phyloP scores from a whole-genome alignment of 1,284 basidiomycete species.

The Fomitopsis betulina region DNA sequence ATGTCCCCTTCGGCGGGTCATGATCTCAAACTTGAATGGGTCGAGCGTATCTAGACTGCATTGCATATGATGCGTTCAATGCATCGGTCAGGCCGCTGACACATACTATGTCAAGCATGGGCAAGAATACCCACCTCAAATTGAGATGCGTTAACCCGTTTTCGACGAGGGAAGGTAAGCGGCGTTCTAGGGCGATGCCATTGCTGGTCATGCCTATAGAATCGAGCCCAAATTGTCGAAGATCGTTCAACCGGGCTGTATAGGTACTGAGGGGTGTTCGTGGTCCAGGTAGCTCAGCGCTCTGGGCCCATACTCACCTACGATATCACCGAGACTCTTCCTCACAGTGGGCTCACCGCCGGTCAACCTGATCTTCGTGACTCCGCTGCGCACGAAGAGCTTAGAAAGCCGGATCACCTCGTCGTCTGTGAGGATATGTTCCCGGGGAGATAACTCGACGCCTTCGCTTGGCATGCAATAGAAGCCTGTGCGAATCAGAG shows the following conservation, averaged over 20 bases:
- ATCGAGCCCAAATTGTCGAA: conserved; percentile 58
- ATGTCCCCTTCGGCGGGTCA: conserved; percentile 76
- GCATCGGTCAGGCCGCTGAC: neutral
- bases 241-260: conserved; percentile 49
- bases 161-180: conserved; percentile 60
- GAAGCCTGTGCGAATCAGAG: conserved; percentile 50
- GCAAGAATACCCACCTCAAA: conserved; percentile 46
- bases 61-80: neutral
- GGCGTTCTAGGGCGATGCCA: conserved; percentile 72
- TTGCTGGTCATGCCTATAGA: conserved; percentile 88
- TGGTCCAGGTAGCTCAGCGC: conserved; percentile 11
- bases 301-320: conserved; percentile 48
- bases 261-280: conserved; percentile 1
- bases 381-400: conserved; percentile 78
- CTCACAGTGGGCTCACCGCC: conserved; percentile 88
- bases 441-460: conserved; percentile 67
- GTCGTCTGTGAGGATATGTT: conserved; percentile 68
- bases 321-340: conserved; percentile 71
- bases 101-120: neutral
- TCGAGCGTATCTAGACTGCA: conserved; percentile 81
- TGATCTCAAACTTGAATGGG: conserved; percentile 83
- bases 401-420: conserved; percentile 74
- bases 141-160: conserved; percentile 84
- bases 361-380: conserved; percentile 84
- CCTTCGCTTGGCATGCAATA: conserved; percentile 91